A percentile compares a stretch with the other conserved stretches of the same genome.
Conservation (phyloP, 768 basidiomycete genomes). For the Mycena crocata region DNA sequence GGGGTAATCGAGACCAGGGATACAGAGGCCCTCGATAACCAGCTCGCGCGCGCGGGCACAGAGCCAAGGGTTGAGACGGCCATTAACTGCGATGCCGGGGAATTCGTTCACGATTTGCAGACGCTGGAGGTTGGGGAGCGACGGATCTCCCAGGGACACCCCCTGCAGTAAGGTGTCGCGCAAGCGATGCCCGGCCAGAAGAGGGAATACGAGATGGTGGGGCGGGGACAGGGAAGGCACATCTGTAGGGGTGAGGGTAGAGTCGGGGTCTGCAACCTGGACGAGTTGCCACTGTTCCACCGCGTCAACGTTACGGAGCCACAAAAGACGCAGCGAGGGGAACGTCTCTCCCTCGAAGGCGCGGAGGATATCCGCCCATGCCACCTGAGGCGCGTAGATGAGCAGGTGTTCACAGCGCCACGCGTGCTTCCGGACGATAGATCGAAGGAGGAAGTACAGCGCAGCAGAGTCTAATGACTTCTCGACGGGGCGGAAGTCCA, state of each 20-base stretch:
- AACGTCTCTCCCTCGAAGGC: background rate
- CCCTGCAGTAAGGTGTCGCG: background rate
- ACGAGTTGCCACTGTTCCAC: background rate
- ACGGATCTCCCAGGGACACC: background rate
- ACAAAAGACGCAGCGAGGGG: background rate
- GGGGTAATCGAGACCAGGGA: background rate
- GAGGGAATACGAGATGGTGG: constrained; percentile 1
- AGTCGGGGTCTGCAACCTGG: background rate
- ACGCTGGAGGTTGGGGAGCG: background rate
- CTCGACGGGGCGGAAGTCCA: background rate
- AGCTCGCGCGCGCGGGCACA: background rate
- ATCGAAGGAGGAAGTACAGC: background rate
- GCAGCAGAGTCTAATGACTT: too few relatives aligned
- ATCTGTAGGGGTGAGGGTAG: background rate
- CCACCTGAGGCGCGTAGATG: background rate
- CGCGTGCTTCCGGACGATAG: background rate
- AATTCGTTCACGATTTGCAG: background rate
- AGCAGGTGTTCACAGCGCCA: background rate
- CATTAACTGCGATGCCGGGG: background rate
- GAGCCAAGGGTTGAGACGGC: constrained; percentile 7
- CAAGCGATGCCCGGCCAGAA: background rate
- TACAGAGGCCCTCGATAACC: background rate
- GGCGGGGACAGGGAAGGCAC: background rate
- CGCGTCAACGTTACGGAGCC: background rate
- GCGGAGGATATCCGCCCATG: background rate